A percentile compares a stretch with the other conserved stretches of the same genome.
These are phyloP conservation scores for Immersiporthe knoxdaviesiana DNA, from an alignment of 2,329 filamentous ascomycete species.

Conservation along the genomic window DNA sequence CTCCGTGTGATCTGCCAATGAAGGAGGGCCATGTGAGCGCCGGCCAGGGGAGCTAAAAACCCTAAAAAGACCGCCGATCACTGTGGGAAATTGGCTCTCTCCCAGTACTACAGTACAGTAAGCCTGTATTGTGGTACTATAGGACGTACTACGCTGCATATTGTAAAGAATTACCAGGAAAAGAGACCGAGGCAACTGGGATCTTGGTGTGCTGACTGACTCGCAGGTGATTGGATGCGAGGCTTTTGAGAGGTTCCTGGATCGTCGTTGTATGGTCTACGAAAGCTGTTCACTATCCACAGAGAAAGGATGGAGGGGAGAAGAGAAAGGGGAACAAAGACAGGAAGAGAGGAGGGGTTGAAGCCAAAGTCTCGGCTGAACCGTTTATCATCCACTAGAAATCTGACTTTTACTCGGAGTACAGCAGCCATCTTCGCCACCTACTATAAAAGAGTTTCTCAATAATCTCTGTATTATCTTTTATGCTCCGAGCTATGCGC, in stretches of 20 bases:
- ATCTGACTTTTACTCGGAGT: not conserved
- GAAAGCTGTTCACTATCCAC: not conserved
- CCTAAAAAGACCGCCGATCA: not conserved
- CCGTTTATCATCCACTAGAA: not conserved
- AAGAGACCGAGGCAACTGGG: not conserved
- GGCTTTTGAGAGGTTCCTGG: not conserved
- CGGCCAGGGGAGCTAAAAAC: not conserved
- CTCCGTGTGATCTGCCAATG: not conserved
- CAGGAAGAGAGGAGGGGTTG: too few species aligned
- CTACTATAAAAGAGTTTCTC: not conserved
- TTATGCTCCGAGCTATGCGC: not conserved
- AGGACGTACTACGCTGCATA: too few species aligned
- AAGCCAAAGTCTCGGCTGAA: not conserved
- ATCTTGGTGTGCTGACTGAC: not conserved
- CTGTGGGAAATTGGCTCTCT: conserved; percentile 1
- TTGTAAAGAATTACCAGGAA: not conserved
- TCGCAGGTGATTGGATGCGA: not conserved
- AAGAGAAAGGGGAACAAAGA: too few species aligned
- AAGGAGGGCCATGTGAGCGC: not conserved
- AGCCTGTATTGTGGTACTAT: too few species aligned
- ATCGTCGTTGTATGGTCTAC: not conserved
- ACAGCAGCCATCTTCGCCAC: not conserved
- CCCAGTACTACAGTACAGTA: not conserved
- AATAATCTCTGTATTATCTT: not conserved
- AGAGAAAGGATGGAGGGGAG: too few species aligned